phyloP scores from a whole-genome alignment of 208 protist genomes.

The Blechomonas ayalai region DNA sequence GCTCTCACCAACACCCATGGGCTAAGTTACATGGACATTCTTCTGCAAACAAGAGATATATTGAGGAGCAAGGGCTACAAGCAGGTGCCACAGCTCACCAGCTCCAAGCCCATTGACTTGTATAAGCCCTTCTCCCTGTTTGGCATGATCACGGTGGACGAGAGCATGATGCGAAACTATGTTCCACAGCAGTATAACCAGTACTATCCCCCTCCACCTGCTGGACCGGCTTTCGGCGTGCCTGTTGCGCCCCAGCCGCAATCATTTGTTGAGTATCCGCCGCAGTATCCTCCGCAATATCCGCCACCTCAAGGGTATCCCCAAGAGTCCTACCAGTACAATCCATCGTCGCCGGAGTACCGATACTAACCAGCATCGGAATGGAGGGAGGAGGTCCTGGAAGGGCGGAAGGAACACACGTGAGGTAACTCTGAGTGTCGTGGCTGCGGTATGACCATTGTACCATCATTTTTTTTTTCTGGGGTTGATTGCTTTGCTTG shows the following conservation, averaged over 20 bases:
- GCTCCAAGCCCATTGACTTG: constrained; percentile 85
- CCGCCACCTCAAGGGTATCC: constrained; percentile 4
- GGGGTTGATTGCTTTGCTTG: too few relatives aligned
- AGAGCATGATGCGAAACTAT: constrained; percentile 39
- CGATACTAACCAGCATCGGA: not conserved
- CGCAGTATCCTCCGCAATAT: constrained; percentile 2
- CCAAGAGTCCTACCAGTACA: constrained; percentile 9
- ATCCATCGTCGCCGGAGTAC: constrained; percentile 5
- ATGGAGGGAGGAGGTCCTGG: not conserved
- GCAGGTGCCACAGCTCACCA: constrained; percentile 87
- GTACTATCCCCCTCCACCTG: constrained; percentile 6
- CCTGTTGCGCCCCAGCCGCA: constrained; percentile 2
- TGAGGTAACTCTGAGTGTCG: not conserved
- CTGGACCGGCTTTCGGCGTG: constrained; percentile 7
- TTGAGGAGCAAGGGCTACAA: constrained; percentile 58
- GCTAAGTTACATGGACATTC: constrained; percentile 72
- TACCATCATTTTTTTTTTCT: not conserved
- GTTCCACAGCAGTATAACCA: constrained; percentile 57
- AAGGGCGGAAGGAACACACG: not conserved
- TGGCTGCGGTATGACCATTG: too few relatives aligned
- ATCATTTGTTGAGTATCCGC: constrained; percentile 1
- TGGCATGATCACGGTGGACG: constrained; percentile 58
- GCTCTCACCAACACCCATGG: constrained; percentile 52
- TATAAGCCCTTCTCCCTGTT: constrained; percentile 88
- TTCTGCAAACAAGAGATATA: constrained; percentile 71